Evolutionary conservation across 495 filamentous ascomycete species (phyloP).

Genomic region (Letharia lupina): DNA sequence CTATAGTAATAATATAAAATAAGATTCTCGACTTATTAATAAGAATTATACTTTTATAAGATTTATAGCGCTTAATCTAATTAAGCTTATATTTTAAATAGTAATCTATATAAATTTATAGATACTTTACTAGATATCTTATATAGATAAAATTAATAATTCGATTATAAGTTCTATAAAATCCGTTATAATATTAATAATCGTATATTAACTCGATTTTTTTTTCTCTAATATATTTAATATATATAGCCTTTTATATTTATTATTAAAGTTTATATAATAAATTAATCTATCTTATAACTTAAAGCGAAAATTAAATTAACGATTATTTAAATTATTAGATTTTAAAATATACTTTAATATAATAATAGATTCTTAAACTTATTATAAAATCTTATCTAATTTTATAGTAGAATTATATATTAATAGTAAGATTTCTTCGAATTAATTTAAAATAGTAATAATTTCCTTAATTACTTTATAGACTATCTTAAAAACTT

Average conservation of each 20-base stretch:
- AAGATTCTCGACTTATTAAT: neutral
- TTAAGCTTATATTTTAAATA: neutral
- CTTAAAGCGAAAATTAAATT: neutral
- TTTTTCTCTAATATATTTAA: neutral
- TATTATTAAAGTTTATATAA: neutral
- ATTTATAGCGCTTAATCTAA: neutral
- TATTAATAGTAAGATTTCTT: neutral
- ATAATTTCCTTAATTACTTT: neutral
- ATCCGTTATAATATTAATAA: neutral
- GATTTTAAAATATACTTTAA: neutral
- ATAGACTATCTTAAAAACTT: neutral
- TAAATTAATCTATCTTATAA: neutral
- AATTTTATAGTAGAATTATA: no score
- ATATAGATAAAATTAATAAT: neutral
- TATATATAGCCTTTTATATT: neutral
- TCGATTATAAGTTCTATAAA: neutral
- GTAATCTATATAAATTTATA: neutral
- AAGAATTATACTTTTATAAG: neutral
- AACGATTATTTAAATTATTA: neutral
- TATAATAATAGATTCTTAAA: neutral
- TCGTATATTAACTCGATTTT: neutral
- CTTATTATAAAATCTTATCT: neutral
- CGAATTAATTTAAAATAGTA: neutral
- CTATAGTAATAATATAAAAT: neutral
- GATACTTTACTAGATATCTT: neutral